Conservation (phyloP, 306 rosid species). For the Prunus mongolica region DNA sequence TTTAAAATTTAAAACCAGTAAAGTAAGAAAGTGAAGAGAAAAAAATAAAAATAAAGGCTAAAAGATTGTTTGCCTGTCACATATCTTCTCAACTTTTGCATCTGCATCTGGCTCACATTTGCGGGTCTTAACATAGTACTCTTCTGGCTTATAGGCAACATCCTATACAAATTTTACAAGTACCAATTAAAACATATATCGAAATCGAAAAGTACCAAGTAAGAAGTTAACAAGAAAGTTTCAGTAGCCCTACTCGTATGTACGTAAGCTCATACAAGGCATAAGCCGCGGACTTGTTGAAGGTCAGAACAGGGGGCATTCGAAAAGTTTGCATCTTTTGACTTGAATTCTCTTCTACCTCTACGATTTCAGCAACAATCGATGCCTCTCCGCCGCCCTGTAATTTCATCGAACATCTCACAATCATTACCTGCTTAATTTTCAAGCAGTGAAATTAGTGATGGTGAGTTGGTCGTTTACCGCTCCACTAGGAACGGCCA, state of each 20-base stretch:
- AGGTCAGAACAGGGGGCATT: constrained; percentile 60
- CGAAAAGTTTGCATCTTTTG: constrained; percentile 76
- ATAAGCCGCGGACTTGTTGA: constrained; percentile 75
- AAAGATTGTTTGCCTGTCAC: no score
- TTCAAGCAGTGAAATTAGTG: neutral
- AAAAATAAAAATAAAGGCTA: neutral
- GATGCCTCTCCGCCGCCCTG: constrained; percentile 92
- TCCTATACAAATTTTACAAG: no score
- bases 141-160: no score
- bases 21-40: neutral
- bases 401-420: neutral
- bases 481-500: constrained; percentile 90
- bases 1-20: neutral
- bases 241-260: constrained; percentile 44
- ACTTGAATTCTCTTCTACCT: constrained; percentile 81
- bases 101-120: no score
- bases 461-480: constrained; percentile 27
- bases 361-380: constrained; percentile 85
- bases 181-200: neutral
- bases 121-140: no score
- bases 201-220: neutral
- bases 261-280: constrained; percentile 74
- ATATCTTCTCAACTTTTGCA: no score
- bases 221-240: neutral
- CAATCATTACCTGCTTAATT: neutral